Base-by-base conservation (phyloP, 129 eudicot species). In the Ambrosia artemisiifolia region DNA sequence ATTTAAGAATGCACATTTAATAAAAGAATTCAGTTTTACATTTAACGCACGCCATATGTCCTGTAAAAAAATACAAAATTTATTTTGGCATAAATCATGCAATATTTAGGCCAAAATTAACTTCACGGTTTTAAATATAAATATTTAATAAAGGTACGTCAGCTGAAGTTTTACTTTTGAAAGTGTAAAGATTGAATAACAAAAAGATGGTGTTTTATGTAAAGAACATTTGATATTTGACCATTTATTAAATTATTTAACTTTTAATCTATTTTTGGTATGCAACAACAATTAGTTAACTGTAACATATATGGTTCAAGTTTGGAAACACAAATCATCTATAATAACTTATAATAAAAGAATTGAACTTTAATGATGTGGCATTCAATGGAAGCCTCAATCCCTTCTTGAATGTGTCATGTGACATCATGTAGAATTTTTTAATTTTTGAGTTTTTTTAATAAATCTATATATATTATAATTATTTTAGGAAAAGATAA, bases 291-390 rank as follows among this genome's bases (percentile, higher is more conserved):
- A 40, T 68, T 53, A 11, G 33, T 65, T 43, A 24, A 63, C 33
- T 40, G 17, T 20, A 66, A 66, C 67, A 75, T 24, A 24, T 24
- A 24, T 32, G 67, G 35, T 66, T 75, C n/a, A 54, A 40, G 44
- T 75, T 65, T 72, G 61, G 77, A 44, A 72, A 56, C 57, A 54
- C 46, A 75, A 75, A 55, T 75, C 79, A 75, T n/a, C n/a, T n/a
- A n/a, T n/a, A n/a, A n/a, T n/a, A n/a, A n/a, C n/a, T n/a, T n/a
- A n/a, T n/a, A n/a, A n/a, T n/a, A n/a, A n/a, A n/a, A n/a, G n/a
- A n/a, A n/a, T n/a, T n/a, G n/a, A n/a, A n/a, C n/a, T n/a, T n/a
- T n/a, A n/a, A n/a, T n/a, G n/a, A n/a, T n/a, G n/a, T n/a, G n/a
- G n/a, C n/a, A n/a, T n/a, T n/a, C n/a, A n/a, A n/a, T n/a, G n/a